A percentile compares a stretch with the other conserved stretches of the same genome.
Conservation (phyloP, 169 alveolate genomes). For the Eimeria acervulina region DNA sequence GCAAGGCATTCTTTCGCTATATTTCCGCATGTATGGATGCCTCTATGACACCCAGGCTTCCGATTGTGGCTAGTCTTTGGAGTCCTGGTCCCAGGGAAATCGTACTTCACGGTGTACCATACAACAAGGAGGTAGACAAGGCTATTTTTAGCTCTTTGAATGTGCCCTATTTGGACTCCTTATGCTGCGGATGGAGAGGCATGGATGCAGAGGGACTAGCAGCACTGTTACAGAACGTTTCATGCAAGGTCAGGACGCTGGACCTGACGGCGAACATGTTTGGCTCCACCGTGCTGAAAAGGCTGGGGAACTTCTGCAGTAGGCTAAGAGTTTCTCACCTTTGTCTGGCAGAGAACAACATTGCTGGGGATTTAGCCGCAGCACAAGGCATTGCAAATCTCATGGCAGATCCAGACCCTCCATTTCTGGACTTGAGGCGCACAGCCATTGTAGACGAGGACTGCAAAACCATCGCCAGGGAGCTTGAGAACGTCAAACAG, state of each 20-base stretch:
- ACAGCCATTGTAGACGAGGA: conserved; percentile 60
- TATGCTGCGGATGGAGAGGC: conserved; percentile 67
- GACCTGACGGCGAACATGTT: conserved; percentile 70
- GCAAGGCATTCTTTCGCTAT: conserved; percentile 63
- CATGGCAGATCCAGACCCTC: conserved; percentile 14
- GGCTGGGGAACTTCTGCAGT: conserved; percentile 2
- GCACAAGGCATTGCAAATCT: conserved; percentile 45
- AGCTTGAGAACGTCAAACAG: conserved; percentile 3
- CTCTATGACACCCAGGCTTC: not conserved
- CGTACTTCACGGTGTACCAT: conserved; percentile 53
- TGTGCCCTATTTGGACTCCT: conserved; percentile 42
- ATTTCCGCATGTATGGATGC: conserved; percentile 35
- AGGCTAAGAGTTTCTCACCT: conserved; percentile 43
- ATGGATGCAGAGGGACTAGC: conserved; percentile 39
- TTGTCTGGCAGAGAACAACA: conserved; percentile 42
- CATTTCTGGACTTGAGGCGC: conserved; percentile 64
- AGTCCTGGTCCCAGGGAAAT: conserved; percentile 73
- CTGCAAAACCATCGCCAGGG: conserved; percentile 37
- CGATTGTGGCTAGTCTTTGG: conserved; percentile 60
- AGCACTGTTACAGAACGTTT: conserved; percentile 9
- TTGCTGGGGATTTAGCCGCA: conserved; percentile 9
- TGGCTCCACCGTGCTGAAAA: conserved; percentile 36
- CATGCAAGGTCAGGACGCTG: conserved; percentile 43
- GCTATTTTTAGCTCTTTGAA: conserved; percentile 45
- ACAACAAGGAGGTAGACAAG: conserved; percentile 32